phyloP scores from a whole-genome alignment of 2,329 filamentous ascomycete genomes.

The Alternaria arborescens region DNA sequence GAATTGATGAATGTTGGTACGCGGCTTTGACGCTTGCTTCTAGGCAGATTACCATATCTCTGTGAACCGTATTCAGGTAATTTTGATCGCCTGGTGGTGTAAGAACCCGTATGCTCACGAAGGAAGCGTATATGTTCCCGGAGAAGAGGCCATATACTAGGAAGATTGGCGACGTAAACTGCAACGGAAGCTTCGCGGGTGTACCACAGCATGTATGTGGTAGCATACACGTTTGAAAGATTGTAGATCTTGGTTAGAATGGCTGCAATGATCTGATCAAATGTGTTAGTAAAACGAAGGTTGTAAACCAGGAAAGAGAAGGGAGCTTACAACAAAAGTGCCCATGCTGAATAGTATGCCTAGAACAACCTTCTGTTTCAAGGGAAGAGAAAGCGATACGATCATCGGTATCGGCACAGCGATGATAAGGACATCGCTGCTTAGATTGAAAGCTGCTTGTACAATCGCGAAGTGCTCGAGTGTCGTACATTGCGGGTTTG shows the following conservation, averaged over 20 bases:
- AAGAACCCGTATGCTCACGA: constrained; percentile 33
- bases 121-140: constrained; percentile 53
- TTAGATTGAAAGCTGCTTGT: constrained; percentile 67
- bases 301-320: neutral
- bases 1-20: constrained; percentile 16
- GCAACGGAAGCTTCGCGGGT: constrained; percentile 63
- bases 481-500: constrained; percentile 65
- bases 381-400: constrained; percentile 58
- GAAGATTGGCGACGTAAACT: constrained; percentile 63
- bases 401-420: constrained; percentile 65
- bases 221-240: constrained; percentile 53
- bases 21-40: constrained; percentile 16
- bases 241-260: constrained; percentile 62
- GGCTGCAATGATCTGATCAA: constrained; percentile 48
- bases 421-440: constrained; percentile 68
- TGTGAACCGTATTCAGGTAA: constrained; percentile 29
- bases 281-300: constrained; percentile 6
- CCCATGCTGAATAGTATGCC: constrained; percentile 61
- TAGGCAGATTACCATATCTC: constrained; percentile 28
- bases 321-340: constrained; percentile 56
- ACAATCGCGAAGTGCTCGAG: constrained; percentile 66
- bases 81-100: constrained; percentile 20
- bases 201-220: constrained; percentile 60
- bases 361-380: constrained; percentile 64
- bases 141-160: constrained; percentile 63